Base-by-base conservation (phyloP, 2,329 filamentous ascomycete species). In the Paecilomyces formosus region DNA sequence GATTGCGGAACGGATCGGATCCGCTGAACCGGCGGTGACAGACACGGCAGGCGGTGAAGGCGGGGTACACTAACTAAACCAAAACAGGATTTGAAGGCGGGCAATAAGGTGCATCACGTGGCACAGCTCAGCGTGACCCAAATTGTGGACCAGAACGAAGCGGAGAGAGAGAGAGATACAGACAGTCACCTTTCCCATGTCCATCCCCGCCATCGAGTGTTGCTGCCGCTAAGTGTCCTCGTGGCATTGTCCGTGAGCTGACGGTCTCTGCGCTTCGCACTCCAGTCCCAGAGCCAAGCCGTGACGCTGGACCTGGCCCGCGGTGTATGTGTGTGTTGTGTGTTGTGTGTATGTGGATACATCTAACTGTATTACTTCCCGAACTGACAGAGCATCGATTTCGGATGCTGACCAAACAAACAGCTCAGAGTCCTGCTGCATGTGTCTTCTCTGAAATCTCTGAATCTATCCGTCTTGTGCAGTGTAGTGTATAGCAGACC, bases 31-130 rank as follows among this genome's bases (percentile, higher is more conserved):
- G 28, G 54, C 33, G 54, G 33, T 55, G 54, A 22, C 50, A 6
- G 31, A 24, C 11, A 18, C 11, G n/a, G 26, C 26, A 24, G 26
- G 53, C 26, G 53, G 53, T 31, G 26, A 30, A 31, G 22, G 53
- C 13, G 31, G 26, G 26, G 53, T 45, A 15, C 2, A 8, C 3
- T 1, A 15, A 52, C 50, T 52, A 52, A 26, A n/a, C 50, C 50
- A 1, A 21, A 52, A 24, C 5, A 3, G 26, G 5, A 21, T 3
- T 3, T 2, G 30, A 31, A 31, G 11, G 54, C 31, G 28, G 21
- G 30, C 26, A 53, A 24, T 58, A 58, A 59, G 58, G 55, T 57
- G 51, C 55, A 57, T 59, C 58, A 59, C 58, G 58, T 59, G 58
- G 51, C n/a, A 55, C 55, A 35, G 53, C 31, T 53, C 13, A 53